Conservation (phyloP, 169 alveolate genomes). For the Plasmodium knowlesi region DNA sequence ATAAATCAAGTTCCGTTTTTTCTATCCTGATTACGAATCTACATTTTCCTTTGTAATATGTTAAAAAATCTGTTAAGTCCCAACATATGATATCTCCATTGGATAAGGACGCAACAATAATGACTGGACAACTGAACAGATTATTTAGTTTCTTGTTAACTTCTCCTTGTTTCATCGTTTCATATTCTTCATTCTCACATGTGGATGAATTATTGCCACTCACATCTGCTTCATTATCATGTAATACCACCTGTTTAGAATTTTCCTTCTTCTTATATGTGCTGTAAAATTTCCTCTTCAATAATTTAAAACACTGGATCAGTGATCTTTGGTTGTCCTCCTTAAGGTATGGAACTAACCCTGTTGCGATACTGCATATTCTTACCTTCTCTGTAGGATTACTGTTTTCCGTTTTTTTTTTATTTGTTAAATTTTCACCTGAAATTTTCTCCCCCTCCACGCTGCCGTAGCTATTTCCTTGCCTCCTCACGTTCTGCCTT, state of each 20-base stretch:
- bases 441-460: not conserved
- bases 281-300: slow-evolving; percentile 41
- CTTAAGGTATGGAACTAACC: slow-evolving; percentile 62
- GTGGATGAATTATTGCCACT: not conserved
- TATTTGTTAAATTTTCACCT: not conserved
- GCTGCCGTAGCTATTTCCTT: not conserved
- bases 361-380: slow-evolving; percentile 57
- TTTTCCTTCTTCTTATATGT: slow-evolving; percentile 28
- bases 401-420: not conserved
- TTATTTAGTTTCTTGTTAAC: slow-evolving; percentile 14
- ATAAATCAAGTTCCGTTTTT: slow-evolving; percentile 62
- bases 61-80: slow-evolving; percentile 69
- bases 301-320: slow-evolving; percentile 46
- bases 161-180: slow-evolving; percentile 21
- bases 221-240: not conserved
- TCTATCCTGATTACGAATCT: slow-evolving; percentile 67
- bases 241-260: not conserved
- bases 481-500: not conserved
- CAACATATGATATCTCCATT: slow-evolving; percentile 71
- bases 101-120: slow-evolving; percentile 52
- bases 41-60: slow-evolving; percentile 23
- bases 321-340: slow-evolving; percentile 44
- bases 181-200: slow-evolving; percentile 24
- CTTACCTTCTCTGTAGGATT: not conserved
- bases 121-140: slow-evolving; percentile 42